A percentile compares a stretch with the other conserved stretches of the same genome.
These are phyloP conservation scores for Dillenia turbinata DNA, from an alignment of 164 flowering plant genomes.

Conservation along the genomic window DNA sequence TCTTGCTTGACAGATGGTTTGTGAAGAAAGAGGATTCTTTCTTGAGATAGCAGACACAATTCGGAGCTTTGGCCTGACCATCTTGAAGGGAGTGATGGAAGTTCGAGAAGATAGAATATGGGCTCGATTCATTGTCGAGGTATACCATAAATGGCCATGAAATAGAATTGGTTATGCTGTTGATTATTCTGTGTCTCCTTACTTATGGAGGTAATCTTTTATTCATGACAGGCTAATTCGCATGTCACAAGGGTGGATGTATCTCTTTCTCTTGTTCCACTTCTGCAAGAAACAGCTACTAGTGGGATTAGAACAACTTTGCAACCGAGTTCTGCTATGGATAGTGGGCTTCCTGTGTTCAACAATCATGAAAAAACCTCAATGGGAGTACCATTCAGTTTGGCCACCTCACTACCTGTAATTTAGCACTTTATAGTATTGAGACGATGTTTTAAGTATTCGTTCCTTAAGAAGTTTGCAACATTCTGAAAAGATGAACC, in stretches of 20 bases:
- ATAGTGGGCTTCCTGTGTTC: slow-evolving; percentile 21
- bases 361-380: slow-evolving; percentile 35
- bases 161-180: no score
- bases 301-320: slow-evolving; percentile 18
- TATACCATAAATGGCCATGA: slow-evolving; percentile 14
- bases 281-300: slow-evolving; percentile 46
- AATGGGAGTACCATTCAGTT: slow-evolving; percentile 37
- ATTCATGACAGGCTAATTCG: slow-evolving; percentile 49
- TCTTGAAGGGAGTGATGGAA: slow-evolving; percentile 84
- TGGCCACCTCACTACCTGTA: slow-evolving; percentile 10
- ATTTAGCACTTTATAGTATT: no score
- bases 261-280: slow-evolving; percentile 59
- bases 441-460: no score
- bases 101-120: slow-evolving; percentile 58
- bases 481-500: no score
- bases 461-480: no score
- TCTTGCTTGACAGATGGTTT: slow-evolving; percentile 57
- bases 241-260: slow-evolving; percentile 66
- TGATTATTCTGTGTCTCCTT: no score
- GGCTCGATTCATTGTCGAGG: slow-evolving; percentile 85
- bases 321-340: slow-evolving; percentile 20
- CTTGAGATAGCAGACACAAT: slow-evolving; percentile 84
- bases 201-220: background rate
- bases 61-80: slow-evolving; percentile 69
- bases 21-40: slow-evolving; percentile 78